Evolutionary conservation across 352 stramenopile species (phyloP).

Genomic region (Globisporangium perplexum): DNA sequence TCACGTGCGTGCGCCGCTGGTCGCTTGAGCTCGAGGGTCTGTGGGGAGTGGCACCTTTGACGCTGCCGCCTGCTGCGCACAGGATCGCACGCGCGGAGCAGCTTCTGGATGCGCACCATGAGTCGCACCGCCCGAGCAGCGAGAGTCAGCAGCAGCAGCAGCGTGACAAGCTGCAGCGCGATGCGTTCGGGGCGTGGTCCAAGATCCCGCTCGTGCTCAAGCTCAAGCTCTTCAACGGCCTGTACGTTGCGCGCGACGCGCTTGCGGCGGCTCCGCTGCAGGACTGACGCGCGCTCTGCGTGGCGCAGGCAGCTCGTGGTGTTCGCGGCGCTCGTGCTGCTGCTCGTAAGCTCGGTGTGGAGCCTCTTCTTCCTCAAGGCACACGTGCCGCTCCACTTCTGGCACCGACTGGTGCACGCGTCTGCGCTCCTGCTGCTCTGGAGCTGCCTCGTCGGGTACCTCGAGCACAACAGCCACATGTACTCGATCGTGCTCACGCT

Average conservation of each 20-base stretch:
- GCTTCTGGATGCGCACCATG: constrained; percentile 9
- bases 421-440: constrained; percentile 75
- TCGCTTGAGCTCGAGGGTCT: not conserved
- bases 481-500: constrained; percentile 91
- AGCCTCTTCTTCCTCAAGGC: constrained; percentile 68
- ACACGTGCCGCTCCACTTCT: constrained; percentile 67
- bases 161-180: constrained; percentile 2
- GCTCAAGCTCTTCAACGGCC: constrained; percentile 59
- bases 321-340: constrained; percentile 34
- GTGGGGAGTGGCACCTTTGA: not conserved
- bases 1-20: constrained; percentile 21
- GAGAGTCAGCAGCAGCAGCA: not conserved
- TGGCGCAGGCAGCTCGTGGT: constrained; percentile 52
- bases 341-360: constrained; percentile 63
- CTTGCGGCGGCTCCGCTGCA: not conserved
- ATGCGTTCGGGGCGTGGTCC: constrained; percentile 19
- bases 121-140: not conserved
- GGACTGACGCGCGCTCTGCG: not conserved
- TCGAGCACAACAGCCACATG: constrained; percentile 83
- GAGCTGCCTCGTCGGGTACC: constrained; percentile 77
- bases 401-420: constrained; percentile 67
- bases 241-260: constrained; percentile 28
- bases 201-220: constrained; percentile 45
- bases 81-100: constrained; percentile 13
- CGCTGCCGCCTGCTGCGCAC: not conserved